Conservation (phyloP, 2,329 filamentous ascomycete genomes). For the Botrytis squamosa region DNA sequence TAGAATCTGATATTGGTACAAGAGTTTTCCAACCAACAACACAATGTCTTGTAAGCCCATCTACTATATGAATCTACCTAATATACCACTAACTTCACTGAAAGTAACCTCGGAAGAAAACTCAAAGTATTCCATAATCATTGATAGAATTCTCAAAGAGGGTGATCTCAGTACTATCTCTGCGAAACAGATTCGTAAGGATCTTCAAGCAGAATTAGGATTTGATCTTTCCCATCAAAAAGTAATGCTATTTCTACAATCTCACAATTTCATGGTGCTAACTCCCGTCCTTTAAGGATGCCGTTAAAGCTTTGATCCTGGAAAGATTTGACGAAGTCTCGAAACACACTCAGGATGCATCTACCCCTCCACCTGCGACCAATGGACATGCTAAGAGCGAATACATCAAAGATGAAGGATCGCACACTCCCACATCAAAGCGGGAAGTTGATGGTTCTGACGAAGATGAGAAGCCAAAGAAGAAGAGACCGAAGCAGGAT, state of each 20-base stretch:
- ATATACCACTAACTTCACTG: conserved; percentile 19
- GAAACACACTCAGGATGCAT: conserved; percentile 22
- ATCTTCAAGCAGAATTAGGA: conserved; percentile 36
- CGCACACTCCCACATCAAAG: conserved; percentile 14
- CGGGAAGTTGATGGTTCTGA: conserved; percentile 23
- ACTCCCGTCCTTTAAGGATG: conserved; percentile 41
- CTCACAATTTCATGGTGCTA: conserved; percentile 13
- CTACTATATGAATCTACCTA: background rate
- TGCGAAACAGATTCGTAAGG: conserved; percentile 42
- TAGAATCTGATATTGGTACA: conserved; percentile 7
- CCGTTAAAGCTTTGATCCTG: conserved; percentile 54
- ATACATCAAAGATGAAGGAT: conserved; percentile 26
- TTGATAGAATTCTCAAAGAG: conserved; percentile 41
- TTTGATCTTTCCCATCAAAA: conserved; percentile 43
- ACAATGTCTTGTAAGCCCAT: conserved; percentile 32
- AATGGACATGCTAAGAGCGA: conserved; percentile 18
- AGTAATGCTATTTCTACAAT: conserved; percentile 29
- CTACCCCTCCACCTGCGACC: conserved; percentile 10
- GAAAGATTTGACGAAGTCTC: conserved; percentile 53
- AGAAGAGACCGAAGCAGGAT: conserved; percentile 65
- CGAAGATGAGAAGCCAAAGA: conserved; percentile 44
- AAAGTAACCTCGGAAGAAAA: conserved; percentile 36
- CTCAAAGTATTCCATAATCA: conserved; percentile 41
- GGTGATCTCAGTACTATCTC: conserved; percentile 42
- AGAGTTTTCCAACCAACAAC: background rate